Conservation (phyloP, 78 protist genomes). For the Diacronema lutheri region DNA sequence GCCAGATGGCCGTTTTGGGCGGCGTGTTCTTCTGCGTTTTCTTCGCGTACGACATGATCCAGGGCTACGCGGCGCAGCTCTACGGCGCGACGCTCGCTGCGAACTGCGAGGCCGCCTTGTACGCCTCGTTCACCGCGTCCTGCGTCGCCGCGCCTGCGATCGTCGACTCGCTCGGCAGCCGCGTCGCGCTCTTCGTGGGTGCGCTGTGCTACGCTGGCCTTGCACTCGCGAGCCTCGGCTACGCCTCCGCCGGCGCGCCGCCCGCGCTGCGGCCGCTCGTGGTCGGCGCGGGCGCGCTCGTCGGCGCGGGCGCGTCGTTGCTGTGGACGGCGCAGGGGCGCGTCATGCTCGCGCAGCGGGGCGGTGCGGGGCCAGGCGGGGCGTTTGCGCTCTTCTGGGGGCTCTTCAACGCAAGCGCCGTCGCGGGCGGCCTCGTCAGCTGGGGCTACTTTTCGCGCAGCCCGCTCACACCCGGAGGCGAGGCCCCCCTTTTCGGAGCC, state of each 20-base stretch:
- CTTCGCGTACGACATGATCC: neutral
- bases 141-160: neutral
- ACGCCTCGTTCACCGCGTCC: neutral
- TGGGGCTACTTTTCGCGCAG: no score
- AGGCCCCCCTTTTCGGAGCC: no score
- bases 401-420: neutral
- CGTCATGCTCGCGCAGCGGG: neutral
- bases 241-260: neutral
- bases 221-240: neutral
- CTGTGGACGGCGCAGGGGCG: slow-evolving; percentile 8
- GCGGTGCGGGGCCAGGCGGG: neutral
- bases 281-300: neutral
- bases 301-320: neutral
- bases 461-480: no score
- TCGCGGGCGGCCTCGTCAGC: neutral
- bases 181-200: neutral
- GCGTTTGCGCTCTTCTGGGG: neutral
- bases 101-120: neutral
- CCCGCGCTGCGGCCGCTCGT: neutral
- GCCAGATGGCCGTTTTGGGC: neutral
- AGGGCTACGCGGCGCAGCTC: neutral
- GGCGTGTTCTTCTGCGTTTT: neutral
- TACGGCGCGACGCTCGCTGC: neutral
- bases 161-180: neutral
- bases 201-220: neutral